Evolutionary conservation across 208 protist species (phyloP), one percentile per base, ranked within the genome.

Genomic region (Herpetomonas samuelpessoai): DNA sequence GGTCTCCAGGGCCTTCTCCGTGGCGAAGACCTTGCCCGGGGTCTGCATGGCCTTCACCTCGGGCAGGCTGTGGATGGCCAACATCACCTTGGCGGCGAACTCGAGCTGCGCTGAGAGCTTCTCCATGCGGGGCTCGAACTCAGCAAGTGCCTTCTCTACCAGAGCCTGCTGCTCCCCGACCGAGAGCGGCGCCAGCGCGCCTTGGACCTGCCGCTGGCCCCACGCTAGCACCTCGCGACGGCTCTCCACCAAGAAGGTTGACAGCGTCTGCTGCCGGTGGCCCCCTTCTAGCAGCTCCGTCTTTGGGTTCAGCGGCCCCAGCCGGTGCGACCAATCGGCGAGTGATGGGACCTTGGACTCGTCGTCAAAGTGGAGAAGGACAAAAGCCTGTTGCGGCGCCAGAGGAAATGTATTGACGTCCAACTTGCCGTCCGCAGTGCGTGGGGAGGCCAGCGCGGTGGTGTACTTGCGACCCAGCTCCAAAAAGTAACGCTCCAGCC

Each of bases 21-120:
- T 49, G 19, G 57, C 46, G 57, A 79, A 89, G 16, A 73, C 59
- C 19, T 50, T 31, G 6, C 31, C 31, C 14, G 79, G 74, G 24
- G 7, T 69, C 12, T 67, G 72, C 26, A 92, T 74, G 0, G 86
- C 72, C 14, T 78, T 78, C 25, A 84, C 57, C 64, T 95, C 85
- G 9, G 79, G 81, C 24, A 95, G 52, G 0, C 45, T 41, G 35
- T 68, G 57, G 21, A 88, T 27, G 10, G 71, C 89, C 18, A 76
- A 59, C 60, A 82, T 48, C 16, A 95, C 35, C 51, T 78, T 79
- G 1, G 81, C 62, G 16, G 57, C 47, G 74, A 89, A 88, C 18
- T 78, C 30, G 27, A 79, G 52, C 24, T 81, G 70, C 4, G 35
- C 45, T 46, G 73, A 45, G 60, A 90, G 63, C 27, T 71, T 70